These are phyloP conservation scores for Erysimum cheiranthoides DNA, from an alignment of 345 rosid species.

Conservation along the genomic window DNA sequence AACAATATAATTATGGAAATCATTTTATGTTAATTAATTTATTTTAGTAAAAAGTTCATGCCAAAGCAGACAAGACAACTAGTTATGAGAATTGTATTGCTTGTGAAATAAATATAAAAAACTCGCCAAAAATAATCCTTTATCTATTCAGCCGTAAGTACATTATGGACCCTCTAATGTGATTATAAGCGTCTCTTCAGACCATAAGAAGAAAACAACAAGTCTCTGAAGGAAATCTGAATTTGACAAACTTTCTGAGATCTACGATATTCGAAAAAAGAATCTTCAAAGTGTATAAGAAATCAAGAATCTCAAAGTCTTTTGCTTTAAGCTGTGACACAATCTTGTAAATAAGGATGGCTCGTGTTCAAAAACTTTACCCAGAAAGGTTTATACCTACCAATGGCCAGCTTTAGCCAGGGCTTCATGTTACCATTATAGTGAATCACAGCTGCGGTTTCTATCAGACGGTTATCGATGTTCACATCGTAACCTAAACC, in stretches of 20 bases:
- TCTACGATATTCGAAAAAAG: conserved; percentile 41
- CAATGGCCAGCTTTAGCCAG: conserved; percentile 85
- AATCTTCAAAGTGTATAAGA: conserved; percentile 35
- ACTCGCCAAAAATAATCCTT: conserved; percentile 28
- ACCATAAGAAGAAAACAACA: conserved; percentile 16
- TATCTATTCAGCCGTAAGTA: conserved; percentile 30
- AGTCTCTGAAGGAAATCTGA: conserved; percentile 23
- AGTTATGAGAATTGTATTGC: background rate
- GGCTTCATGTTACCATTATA: conserved; percentile 97
- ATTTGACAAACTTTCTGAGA: conserved; percentile 32
- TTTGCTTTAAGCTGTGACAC: conserved; percentile 62
- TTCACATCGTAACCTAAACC: conserved; percentile 91
- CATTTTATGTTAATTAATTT: too few species aligned
- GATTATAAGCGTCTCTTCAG: conserved; percentile 30
- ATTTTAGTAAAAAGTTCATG: too few species aligned
- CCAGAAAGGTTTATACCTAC: conserved; percentile 91
- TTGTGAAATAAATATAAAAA: background rate
- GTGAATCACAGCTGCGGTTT: conserved; percentile 96
- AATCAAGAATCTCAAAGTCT: conserved; percentile 40
- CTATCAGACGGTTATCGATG: conserved; percentile 86
- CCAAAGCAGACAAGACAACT: too few species aligned
- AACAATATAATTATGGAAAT: too few species aligned
- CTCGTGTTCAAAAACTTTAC: conserved; percentile 77
- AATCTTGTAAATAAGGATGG: conserved; percentile 76
- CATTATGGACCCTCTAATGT: conserved; percentile 24